Base-by-base conservation (phyloP, 257 asterid genomes). In the Plantago major region DNA sequence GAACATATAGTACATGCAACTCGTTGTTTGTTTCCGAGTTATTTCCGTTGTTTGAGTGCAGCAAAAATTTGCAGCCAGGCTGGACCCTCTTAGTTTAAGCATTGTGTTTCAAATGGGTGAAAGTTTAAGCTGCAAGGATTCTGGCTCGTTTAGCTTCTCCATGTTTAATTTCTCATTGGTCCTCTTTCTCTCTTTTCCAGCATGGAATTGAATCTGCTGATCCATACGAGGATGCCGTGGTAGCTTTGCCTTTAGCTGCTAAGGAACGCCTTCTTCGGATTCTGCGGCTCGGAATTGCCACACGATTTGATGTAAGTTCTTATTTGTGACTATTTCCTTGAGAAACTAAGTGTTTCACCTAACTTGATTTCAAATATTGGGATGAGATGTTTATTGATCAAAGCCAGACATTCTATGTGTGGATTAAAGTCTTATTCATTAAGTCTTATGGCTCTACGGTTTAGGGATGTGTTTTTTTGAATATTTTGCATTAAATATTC, bases 251-350 rank as follows among this genome's bases (percentile, higher is more conserved):
- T 55, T 71, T 58, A 48, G 76, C 83, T 63, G 85, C 88, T 69
- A 86, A 81, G 73, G 95, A 91, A 79, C 98, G 98, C 28, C 72
- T 91, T 63, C 91, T 88, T 71, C 82, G 92, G 73, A 84, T 91
- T 69, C 74, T 91, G 22, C 83, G 96, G 58, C 95, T 85, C 76
- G 90, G 95, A 56, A 84, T 91, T 72, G 98, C 96, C 33, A 81
- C 90, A 61, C 76, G 94, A 70, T 82, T 74, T 73, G 98, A 91
- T 82, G 98, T 91, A 72, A 74, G 98, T 78, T 68, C 43, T 38
- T 43, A 46, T 62, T 43, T 71, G 43, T 61, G 67, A 49, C 56
- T 9, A 17, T 40, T 42, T 46, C 19, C 15, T 60, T 66, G 71
- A 55, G 62, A 43, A 59, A 59, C 64, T 51, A 63, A 50, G 62